Base-by-base conservation (phyloP, 306 rosid genomes). In the Macrotyloma uniflorum region DNA sequence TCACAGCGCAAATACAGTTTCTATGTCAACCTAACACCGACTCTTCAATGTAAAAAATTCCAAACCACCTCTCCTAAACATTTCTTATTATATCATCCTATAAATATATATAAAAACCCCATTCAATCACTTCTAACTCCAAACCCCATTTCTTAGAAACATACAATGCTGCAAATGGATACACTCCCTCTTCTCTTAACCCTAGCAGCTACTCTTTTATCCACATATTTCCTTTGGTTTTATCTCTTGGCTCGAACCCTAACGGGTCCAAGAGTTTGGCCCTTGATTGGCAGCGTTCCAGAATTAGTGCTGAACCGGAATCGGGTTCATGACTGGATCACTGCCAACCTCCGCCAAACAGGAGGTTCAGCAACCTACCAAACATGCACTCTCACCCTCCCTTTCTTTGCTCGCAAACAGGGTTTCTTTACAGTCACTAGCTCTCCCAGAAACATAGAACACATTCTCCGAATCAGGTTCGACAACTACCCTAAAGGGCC, bases 401-500 rank as follows among this genome's bases (percentile, higher is more conserved):
- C 98, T 30, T 93, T 93, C 84, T n/a, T 91, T 14, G 93, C 90
- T 0, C 83, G 77, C 53, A 86, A 63, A 45, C 89, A 90, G 79
- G 94, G 94, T 19, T 79, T 91, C 74, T 90, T 72, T 79, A 93
- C 98, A 0, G 93, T 93, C 32, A 93, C 98, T 0, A 85, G 96
- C 36, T 83, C 87, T 86, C 98, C 98, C 0, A 91, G 87, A 32
- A 94, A 94, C 86, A 82, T 94, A 23, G 97, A 94, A 63, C 98
- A 94, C 83, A 82, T 94, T 30, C 90, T 94, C 30, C 87, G 85
- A 71, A 86, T 91, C 68, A 82, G 95, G 70, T 94, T 94, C 79
- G 91, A 90, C 0, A 94, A 94, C 63, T 94, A 94, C 62, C 98
- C 98, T 0, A 94, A 94, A 70, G 98, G 98, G 2, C 98, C 98